Conservation (phyloP, 2,329 filamentous ascomycete species). For the Iodosphaeria phyllophila region DNA sequence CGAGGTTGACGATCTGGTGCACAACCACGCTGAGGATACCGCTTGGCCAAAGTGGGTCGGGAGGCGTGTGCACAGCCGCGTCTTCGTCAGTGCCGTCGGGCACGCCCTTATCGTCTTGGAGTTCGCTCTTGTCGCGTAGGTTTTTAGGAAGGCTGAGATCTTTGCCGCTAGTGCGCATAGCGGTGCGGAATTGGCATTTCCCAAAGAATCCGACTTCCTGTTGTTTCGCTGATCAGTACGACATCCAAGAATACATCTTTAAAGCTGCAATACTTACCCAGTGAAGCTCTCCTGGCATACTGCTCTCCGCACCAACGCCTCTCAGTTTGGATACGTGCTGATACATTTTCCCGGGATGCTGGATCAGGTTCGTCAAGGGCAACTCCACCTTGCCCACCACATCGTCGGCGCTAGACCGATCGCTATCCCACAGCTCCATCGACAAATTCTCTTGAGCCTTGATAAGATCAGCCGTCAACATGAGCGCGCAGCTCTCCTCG, state of each 20-base stretch:
- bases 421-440: conserved; percentile 91
- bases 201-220: conserved; percentile 91
- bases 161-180: conserved; percentile 72
- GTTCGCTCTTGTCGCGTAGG: conserved; percentile 52
- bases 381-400: conserved; percentile 89
- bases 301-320: conserved; percentile 65
- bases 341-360: conserved; percentile 86
- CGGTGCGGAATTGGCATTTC: conserved; percentile 73
- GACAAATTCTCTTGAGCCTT: conserved; percentile 87
- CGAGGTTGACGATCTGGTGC: conserved; percentile 88
- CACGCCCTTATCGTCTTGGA: conserved; percentile 77
- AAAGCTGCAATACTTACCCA: too few relatives aligned
- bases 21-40: conserved; percentile 74
- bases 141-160: conserved; percentile 57
- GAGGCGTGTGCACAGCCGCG: conserved; percentile 74
- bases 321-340: conserved; percentile 68
- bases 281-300: conserved; percentile 83
- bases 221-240: too few relatives aligned
- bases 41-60: conserved; percentile 90
- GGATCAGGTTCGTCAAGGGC: conserved; percentile 86
- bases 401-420: conserved; percentile 80
- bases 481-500: conserved; percentile 68
- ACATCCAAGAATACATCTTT: too few relatives aligned
- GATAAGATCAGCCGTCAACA: conserved; percentile 78
- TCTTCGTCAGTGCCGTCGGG: conserved; percentile 60